Percentiles rank a stretch among this genome's conserved stretches.
These are phyloP conservation scores for Amaranthus hypochondriacus DNA, from an alignment of 148 eudicot species.

Conservation along the genomic window DNA sequence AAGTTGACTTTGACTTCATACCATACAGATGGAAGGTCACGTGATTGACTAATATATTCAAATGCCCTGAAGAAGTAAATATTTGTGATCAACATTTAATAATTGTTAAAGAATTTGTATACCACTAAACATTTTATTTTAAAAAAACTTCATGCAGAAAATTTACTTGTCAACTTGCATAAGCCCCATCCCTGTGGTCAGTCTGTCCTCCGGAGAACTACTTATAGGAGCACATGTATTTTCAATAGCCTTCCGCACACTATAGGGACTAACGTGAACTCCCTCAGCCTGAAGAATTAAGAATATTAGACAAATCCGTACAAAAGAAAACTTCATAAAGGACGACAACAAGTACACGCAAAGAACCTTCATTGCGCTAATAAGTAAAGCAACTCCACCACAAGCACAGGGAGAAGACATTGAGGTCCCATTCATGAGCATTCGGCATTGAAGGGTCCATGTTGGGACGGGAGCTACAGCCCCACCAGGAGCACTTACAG, in stretches of 20 bases:
- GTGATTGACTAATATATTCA: constrained; percentile 65
- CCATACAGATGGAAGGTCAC: constrained; percentile 54
- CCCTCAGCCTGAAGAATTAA: constrained; percentile 69
- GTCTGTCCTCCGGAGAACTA: constrained; percentile 70
- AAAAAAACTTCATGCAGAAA: neutral
- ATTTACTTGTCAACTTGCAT: constrained; percentile 96
- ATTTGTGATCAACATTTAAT: constrained; percentile 1
- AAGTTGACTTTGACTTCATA: constrained; percentile 69
- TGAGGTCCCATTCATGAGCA: constrained; percentile 99
- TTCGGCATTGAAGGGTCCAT: constrained; percentile 93
- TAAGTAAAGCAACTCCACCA: constrained; percentile 83
- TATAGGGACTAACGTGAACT: constrained; percentile 80
- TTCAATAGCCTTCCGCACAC: constrained; percentile 86
- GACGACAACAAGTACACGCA: constrained; percentile 17
- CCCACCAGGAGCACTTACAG: constrained; percentile 95
- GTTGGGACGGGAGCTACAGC: constrained; percentile 99
- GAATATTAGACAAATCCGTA: neutral
- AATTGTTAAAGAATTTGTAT: neutral
- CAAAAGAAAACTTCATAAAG: neutral
- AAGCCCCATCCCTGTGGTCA: constrained; percentile 89
- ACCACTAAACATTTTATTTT: neutral
- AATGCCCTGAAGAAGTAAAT: constrained; percentile 53
- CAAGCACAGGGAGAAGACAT: constrained; percentile 99
- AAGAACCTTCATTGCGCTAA: constrained; percentile 94
- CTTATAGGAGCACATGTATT: constrained; percentile 74